Evolutionary conservation across 2,329 filamentous ascomycete species (phyloP), one percentile per base, ranked within the genome.

Genomic region (Colletotrichum truncatum): DNA sequence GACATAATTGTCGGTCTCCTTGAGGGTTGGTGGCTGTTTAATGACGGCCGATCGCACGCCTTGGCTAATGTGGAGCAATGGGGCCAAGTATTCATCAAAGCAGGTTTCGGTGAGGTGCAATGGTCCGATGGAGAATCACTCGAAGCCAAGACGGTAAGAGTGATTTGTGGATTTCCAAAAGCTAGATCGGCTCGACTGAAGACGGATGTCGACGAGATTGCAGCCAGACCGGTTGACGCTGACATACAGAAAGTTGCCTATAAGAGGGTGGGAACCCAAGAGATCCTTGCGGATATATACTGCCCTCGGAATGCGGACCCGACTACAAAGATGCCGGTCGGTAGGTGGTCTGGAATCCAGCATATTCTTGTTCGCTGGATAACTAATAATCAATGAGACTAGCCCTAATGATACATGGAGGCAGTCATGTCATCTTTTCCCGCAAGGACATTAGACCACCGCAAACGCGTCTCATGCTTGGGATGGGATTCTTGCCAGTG

Each of bases 341-440:
- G 59, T 57, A 18, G 14, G 52, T 57, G 3, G 7, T 9, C 4
- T 4, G 28, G 14, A 45, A 2, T 16, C 12, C 14, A 9, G 9
- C 4, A 18, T 8, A 12, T 18, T 39, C 16, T 34, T 34, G 12
- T 23, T 8, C 14, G 1, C 4, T 8, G 12, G 34, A 11, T 6
- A 0, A 30, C 0, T 12, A n/a, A n/a, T 23, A 32, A 16, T 53
- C 12, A 62, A 12, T 63, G 43, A 51, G 21, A 60, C 52, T 58
- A 80, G 80, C 77, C 12, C 65, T 83, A 1, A 80, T 83, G 78
- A 77, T 83, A 14, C 81, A 84, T 57, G 81, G 81, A 3, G 82
- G 81, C 16, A 76, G 81, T 6, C 75, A 82, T 61, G 68, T 82
- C 5, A 76, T 76, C 30, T 72, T 81, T 8, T 77, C 76, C 0